These are phyloP conservation scores for Pilatotrama ljubarskyi DNA, from an alignment of 768 basidiomycete genomes.

Conservation along the genomic window DNA sequence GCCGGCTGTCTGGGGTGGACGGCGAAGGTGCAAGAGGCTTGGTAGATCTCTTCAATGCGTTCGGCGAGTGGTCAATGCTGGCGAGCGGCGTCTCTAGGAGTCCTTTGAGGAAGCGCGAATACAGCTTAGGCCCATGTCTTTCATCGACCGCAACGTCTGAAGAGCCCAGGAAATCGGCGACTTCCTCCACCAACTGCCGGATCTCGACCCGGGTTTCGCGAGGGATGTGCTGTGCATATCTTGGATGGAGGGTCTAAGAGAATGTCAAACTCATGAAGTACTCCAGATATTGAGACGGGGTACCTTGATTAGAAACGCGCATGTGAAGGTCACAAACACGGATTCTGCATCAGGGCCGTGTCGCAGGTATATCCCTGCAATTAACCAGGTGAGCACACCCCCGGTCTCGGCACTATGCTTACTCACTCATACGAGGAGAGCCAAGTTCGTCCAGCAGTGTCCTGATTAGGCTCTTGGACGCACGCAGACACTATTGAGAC, in stretches of 20 bases:
- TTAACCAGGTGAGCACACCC: not conserved
- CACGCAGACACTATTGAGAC: conserved; percentile 24
- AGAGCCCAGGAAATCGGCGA: conserved; percentile 66
- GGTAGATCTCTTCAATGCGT: conserved; percentile 5
- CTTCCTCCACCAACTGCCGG: conserved; percentile 59
- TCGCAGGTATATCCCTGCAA: conserved; percentile 54
- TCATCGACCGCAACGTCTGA: conserved; percentile 78
- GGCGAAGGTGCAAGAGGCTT: not conserved
- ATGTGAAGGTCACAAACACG: conserved; percentile 79
- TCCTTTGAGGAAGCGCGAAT: conserved; percentile 75
- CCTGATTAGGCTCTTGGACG: conserved; percentile 28
- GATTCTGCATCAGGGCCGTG: conserved; percentile 81
- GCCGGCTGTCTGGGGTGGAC: conserved; percentile 2
- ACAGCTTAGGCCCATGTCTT: conserved; percentile 77
- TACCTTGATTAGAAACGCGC: conserved; percentile 82
- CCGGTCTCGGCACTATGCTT: no score
- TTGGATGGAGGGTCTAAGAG: conserved; percentile 73
- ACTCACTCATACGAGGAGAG: conserved; percentile 22
- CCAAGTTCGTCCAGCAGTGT: conserved; percentile 36
- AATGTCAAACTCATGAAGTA: not conserved
- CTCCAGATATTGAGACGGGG: not conserved
- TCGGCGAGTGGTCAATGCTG: conserved; percentile 20
- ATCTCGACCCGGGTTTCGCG: conserved; percentile 62
- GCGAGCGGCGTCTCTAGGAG: conserved; percentile 48
- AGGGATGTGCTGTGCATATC: conserved; percentile 62